Evolutionary conservation across 208 protist species (phyloP), one percentile per base, ranked within the genome.

Genomic region (Crithidia thermophila): DNA sequence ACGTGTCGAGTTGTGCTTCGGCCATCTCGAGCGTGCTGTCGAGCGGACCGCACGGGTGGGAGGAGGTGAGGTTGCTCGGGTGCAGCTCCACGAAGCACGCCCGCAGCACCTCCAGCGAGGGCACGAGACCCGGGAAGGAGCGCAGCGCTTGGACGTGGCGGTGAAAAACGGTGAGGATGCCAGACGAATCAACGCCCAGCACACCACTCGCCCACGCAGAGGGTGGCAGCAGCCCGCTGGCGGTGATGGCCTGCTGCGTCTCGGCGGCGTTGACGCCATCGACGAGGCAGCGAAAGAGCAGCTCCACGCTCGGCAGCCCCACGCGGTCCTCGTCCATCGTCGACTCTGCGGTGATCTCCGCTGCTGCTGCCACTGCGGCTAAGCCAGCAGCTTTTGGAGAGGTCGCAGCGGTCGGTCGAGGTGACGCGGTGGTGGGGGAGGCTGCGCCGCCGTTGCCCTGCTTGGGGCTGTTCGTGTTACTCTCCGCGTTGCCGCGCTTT

Each of bases 231-330:
- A 81, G 40, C 0, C 55, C 59, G 4, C 33, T 23, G n/a, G 47
- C 13, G 13, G 72, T 34, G 56, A 66, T 68, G n/a, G 59, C 47
- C 25, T 62, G 23, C 20, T 50, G 60, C 31, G 78, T 45, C 16
- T 42, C 52, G 10, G 55, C 62, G 30, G 51, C 49, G 58, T 92
- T 91, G 49, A 95, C 58, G 27, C 87, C 90, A 8, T 74, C 62
- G 0, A 95, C 66, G n/a, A 95, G 71, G 36, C 71, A 75, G 31
- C 79, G 66, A 47, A 85, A 88, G 33, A 95, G 74, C 30, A 88
- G 74, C 10, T 77, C 67, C 27, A 79, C 58, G 5, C 77, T 62
- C 13, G 85, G 81, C 23, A 93, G 77, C 60, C 78, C 63, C 4
- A 64, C 56, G 46, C 59, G 77, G 45, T 46, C 49, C 61, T 63